These are phyloP conservation scores for Aspergillus sclerotioniger DNA, from an alignment of 495 filamentous ascomycete species.

Conservation along the genomic window DNA sequence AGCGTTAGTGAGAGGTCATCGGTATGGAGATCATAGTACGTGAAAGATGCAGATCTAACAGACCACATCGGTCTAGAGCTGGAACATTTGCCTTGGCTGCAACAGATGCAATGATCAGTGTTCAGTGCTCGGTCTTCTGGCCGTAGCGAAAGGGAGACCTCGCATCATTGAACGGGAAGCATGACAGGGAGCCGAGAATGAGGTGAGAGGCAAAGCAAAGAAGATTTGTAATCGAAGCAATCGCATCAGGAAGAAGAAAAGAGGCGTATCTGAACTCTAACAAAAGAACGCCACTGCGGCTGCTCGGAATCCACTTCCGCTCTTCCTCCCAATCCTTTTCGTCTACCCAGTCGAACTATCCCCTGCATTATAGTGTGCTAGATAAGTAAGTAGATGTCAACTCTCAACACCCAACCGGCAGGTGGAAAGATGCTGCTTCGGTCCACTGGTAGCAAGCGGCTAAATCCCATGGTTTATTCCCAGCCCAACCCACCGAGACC, in stretches of 20 bases:
- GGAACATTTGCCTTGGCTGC: neutral
- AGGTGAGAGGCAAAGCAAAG: neutral
- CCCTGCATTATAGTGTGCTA: neutral
- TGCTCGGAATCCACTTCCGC: neutral
- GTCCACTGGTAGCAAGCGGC: neutral
- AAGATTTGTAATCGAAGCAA: neutral
- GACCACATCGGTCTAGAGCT: neutral
- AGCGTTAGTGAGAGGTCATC: neutral
- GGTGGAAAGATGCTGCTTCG: neutral
- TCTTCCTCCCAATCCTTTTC: neutral
- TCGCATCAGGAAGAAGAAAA: neutral
- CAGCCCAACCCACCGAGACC: neutral
- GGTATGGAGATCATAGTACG: neutral
- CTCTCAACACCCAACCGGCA: neutral
- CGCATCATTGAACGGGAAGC: neutral
- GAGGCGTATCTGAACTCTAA: neutral
- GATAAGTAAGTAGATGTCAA: neutral
- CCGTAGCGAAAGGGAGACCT: neutral
- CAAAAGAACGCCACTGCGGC: neutral
- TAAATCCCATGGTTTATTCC: neutral
- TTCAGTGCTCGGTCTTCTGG: neutral
- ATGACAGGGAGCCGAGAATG: neutral
- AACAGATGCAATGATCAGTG: neutral
- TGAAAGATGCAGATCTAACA: neutral
- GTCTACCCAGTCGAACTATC: neutral